These are phyloP conservation scores for Phylloporus rhodoxanthus DNA, from an alignment of 768 basidiomycete species.

Conservation along the genomic window DNA sequence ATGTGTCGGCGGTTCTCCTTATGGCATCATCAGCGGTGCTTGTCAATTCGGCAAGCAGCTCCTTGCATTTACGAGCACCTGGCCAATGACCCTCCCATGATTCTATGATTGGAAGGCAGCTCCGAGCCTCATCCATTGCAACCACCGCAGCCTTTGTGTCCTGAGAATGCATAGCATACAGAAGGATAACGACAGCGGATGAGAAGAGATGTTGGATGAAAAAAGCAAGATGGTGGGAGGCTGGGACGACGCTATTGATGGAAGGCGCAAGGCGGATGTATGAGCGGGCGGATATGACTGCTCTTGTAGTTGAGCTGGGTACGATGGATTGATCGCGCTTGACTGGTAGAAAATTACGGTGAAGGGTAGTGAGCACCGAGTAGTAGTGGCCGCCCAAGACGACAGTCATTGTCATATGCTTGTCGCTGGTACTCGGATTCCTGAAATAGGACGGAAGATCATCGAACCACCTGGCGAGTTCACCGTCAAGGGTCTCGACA, in stretches of 20 bases:
- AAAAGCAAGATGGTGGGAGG: constrained; percentile 83
- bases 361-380: constrained; percentile 78
- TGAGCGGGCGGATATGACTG: constrained; percentile 77
- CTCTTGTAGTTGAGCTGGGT: constrained; percentile 71
- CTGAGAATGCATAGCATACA: constrained; percentile 80
- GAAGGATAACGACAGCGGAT: constrained; percentile 76
- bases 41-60: constrained; percentile 64
- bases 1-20: constrained; percentile 22
- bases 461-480: constrained; percentile 80
- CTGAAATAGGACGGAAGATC: constrained; percentile 71
- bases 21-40: constrained; percentile 69
- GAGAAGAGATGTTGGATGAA: constrained; percentile 89
- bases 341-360: constrained; percentile 82
- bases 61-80: constrained; percentile 82
- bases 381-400: constrained; percentile 88
- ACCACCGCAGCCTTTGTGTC: constrained; percentile 58
- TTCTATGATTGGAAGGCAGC: constrained; percentile 62
- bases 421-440: constrained; percentile 63
- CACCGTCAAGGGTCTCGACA: constrained; percentile 72
- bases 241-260: constrained; percentile 76
- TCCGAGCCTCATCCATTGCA: constrained; percentile 80
- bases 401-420: constrained; percentile 81
- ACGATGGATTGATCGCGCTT: constrained; percentile 63
- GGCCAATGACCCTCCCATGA: constrained; percentile 87
- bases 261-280: constrained; percentile 83